phyloP scores from a whole-genome alignment of 2,329 filamentous ascomycete genomes.

The Diaporthe amygdali region DNA sequence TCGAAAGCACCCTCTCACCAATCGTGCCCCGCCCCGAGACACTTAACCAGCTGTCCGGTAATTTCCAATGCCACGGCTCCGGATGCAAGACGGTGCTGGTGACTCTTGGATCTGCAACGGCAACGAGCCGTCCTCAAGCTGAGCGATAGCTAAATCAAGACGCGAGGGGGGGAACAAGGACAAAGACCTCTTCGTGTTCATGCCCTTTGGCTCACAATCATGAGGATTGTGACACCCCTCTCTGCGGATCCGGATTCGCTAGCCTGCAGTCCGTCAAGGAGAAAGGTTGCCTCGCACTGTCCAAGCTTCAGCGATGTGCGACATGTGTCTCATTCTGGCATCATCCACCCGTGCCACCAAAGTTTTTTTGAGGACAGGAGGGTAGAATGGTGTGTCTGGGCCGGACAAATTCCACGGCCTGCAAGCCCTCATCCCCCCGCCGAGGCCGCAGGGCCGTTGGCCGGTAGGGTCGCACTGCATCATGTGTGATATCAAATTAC shows the following conservation, averaged over 20 bases:
- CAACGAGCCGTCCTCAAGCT: neutral
- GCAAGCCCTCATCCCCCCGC: slow-evolving; percentile 13
- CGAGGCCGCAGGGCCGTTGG: slow-evolving; percentile 13
- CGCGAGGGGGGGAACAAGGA: neutral
- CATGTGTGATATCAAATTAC: slow-evolving; percentile 18
- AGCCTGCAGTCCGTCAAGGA: neutral
- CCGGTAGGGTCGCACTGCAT: slow-evolving; percentile 13
- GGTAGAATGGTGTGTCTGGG: slow-evolving; percentile 5
- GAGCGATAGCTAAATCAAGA: neutral
- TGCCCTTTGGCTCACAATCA: neutral
- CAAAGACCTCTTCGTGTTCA: neutral
- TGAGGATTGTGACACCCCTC: neutral
- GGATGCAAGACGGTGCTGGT: neutral
- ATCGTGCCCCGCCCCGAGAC: slow-evolving; percentile 2
- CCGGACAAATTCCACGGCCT: slow-evolving; percentile 11
- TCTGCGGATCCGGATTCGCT: neutral
- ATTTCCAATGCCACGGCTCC: slow-evolving; percentile 2
- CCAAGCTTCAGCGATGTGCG: slow-evolving; percentile 1
- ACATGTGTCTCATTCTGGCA: slow-evolving; percentile 13
- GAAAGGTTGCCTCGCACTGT: slow-evolving; percentile 5
- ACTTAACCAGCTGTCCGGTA: neutral
- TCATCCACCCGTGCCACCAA: neutral
- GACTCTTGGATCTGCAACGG: neutral
- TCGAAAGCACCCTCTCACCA: neutral
- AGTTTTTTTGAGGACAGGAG: neutral